Evolutionary conservation across 2,329 filamentous ascomycete species (phyloP).

Genomic region (Stagonosporopsis chrysanthemi): DNA sequence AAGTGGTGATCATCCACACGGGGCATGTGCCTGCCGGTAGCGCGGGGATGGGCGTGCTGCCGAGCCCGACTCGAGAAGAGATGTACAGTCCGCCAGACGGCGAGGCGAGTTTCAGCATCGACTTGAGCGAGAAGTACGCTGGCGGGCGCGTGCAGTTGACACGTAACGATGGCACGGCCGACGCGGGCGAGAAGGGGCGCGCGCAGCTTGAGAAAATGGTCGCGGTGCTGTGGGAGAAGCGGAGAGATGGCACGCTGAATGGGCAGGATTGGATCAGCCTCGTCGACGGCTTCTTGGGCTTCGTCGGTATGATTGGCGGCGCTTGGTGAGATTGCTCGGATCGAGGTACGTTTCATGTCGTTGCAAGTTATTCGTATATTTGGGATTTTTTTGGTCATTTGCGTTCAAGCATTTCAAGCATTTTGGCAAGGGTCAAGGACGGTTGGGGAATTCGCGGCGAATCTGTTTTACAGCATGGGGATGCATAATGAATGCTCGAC

Average conservation of each 20-base stretch:
- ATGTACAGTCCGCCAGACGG: slow-evolving; percentile 46
- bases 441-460: background rate
- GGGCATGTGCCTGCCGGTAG: slow-evolving; percentile 5
- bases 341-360: background rate
- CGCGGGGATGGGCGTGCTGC: slow-evolving; percentile 2
- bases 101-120: slow-evolving; percentile 48
- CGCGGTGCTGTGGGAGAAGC: slow-evolving; percentile 44
- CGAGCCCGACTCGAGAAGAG: slow-evolving; percentile 23
- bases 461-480: background rate
- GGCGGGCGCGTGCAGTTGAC: slow-evolving; percentile 43
- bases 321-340: slow-evolving; percentile 21
- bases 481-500: no score
- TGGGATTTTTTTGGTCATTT: background rate
- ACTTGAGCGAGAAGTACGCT: slow-evolving; percentile 46
- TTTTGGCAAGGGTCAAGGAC: background rate
- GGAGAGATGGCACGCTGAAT: slow-evolving; percentile 38
- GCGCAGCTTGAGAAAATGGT: slow-evolving; percentile 35
- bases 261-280: slow-evolving; percentile 46
- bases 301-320: slow-evolving; percentile 37
- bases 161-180: slow-evolving; percentile 44
- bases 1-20: slow-evolving; percentile 30
- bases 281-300: slow-evolving; percentile 46
- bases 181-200: slow-evolving; percentile 40
- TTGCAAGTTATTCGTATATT: background rate
- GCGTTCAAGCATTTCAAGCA: slow-evolving; percentile 19